Evolutionary conservation across 371 early-diverging fungal species (phyloP).

Genomic region (Parasitella parasitica): DNA sequence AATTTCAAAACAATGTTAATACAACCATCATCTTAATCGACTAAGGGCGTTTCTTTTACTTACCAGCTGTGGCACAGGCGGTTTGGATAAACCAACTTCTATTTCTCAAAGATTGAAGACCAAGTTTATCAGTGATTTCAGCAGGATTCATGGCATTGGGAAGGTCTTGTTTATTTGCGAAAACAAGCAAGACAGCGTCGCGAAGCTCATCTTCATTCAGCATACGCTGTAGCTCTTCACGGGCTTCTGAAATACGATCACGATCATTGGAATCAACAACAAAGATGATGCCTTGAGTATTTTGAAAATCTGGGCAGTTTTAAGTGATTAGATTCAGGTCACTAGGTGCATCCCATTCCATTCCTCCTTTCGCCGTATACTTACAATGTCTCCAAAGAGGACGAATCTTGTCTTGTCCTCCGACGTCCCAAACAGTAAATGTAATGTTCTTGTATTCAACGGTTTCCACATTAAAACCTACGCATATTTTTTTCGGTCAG

Average conservation of each 20-base stretch:
- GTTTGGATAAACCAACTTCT: conserved; percentile 93
- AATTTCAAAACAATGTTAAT: background rate
- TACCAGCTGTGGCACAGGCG: conserved; percentile 91
- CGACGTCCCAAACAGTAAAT: conserved; percentile 96
- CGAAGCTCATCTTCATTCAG: conserved; percentile 92
- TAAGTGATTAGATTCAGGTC: background rate
- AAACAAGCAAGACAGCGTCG: conserved; percentile 87
- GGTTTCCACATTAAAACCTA: conserved; percentile 92
- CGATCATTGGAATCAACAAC: conserved; percentile 95
- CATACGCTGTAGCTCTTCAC: conserved; percentile 89
- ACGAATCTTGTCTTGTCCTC: conserved; percentile 72
- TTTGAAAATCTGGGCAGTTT: conserved; percentile 80
- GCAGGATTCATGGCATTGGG: conserved; percentile 91
- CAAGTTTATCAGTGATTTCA: conserved; percentile 91
- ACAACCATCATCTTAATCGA: background rate
- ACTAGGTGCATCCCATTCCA: background rate
- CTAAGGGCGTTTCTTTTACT: conserved; percentile 5
- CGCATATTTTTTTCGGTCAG: background rate
- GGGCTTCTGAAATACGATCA: conserved; percentile 84
- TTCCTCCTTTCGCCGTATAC: conserved; percentile 9
- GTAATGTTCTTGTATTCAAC: conserved; percentile 97
- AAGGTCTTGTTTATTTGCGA: conserved; percentile 98
- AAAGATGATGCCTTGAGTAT: conserved; percentile 96
- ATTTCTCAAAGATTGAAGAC: conserved; percentile 82
- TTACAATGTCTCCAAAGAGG: conserved; percentile 58